Evolutionary conservation across 2,329 filamentous ascomycete genomes (phyloP).

Genomic region (Colletotrichum spaethianum): DNA sequence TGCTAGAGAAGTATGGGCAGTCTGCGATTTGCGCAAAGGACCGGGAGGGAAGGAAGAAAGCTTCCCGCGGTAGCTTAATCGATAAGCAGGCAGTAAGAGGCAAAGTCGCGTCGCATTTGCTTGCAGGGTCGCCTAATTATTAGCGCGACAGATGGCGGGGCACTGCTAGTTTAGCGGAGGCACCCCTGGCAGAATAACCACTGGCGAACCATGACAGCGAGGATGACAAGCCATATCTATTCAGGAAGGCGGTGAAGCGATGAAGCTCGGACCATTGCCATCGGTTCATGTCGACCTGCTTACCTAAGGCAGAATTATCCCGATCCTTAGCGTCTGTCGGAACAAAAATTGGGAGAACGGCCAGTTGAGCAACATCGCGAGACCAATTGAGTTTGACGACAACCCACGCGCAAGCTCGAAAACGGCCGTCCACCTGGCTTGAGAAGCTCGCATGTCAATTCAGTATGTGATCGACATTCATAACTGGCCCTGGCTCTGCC

Average conservation of each 20-base stretch:
- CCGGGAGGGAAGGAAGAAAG: slow-evolving; percentile 14
- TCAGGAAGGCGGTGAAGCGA: slow-evolving; percentile 21
- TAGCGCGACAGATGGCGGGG: slow-evolving; percentile 32
- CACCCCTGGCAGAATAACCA: slow-evolving; percentile 1
- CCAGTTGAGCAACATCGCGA: slow-evolving; percentile 32
- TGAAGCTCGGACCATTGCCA: not conserved
- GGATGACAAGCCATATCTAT: not conserved
- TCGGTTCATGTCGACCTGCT: not conserved
- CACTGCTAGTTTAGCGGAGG: slow-evolving; percentile 35
- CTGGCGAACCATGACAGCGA: slow-evolving; percentile 22
- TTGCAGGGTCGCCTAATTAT: slow-evolving; percentile 9
- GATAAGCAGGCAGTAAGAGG: slow-evolving; percentile 35
- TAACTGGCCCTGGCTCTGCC: not conserved
- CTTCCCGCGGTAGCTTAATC: slow-evolving; percentile 35
- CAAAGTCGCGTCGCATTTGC: slow-evolving; percentile 23
- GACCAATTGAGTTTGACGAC: slow-evolving; percentile 19
- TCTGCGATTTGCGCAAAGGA: not conserved
- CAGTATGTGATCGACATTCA: not conserved
- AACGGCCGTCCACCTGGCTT: slow-evolving; percentile 5
- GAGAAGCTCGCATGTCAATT: slow-evolving; percentile 7
- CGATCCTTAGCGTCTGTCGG: slow-evolving; percentile 31
- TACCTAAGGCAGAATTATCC: slow-evolving; percentile 31
- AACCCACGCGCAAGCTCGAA: slow-evolving; percentile 26
- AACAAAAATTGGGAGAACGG: slow-evolving; percentile 36
- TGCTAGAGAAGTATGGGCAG: not conserved